These are phyloP conservation scores for Neocucurbitaria cava DNA, from an alignment of 2,329 filamentous ascomycete genomes.

Conservation along the genomic window DNA sequence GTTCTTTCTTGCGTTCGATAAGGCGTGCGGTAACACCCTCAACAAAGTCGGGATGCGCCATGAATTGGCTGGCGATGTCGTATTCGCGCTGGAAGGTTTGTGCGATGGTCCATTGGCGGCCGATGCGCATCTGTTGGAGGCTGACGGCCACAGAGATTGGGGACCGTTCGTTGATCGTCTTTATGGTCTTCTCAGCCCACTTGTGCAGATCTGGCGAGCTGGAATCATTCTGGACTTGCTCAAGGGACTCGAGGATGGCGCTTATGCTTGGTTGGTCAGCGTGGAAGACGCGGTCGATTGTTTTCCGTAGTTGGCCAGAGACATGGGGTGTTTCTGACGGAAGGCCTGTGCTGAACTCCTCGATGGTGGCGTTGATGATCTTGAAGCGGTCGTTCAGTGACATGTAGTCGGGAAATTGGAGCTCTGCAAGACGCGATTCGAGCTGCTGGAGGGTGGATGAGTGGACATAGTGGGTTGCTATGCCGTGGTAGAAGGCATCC, in stretches of 20 bases:
- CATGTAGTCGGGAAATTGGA: conserved; percentile 84
- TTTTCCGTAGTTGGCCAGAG: conserved; percentile 72
- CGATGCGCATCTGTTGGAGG: conserved; percentile 80
- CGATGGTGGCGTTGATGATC: conserved; percentile 84
- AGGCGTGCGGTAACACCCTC: conserved; percentile 88
- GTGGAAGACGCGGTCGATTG: conserved; percentile 75
- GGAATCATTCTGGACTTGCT: conserved; percentile 51
- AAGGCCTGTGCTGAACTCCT: conserved; percentile 88
- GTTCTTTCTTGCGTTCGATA: conserved; percentile 70
- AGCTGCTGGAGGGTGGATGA: conserved; percentile 83
- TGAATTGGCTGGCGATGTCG: conserved; percentile 84
- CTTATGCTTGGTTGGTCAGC: conserved; percentile 65
- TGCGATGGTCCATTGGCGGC: conserved; percentile 77
- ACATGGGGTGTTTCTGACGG: conserved; percentile 65
- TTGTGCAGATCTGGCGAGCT: conserved; percentile 55
- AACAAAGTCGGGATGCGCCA: conserved; percentile 88
- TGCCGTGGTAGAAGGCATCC: conserved; percentile 86
- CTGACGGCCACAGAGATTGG: conserved; percentile 88
- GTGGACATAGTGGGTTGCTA: conserved; percentile 96
- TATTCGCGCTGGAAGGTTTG: conserved; percentile 88
- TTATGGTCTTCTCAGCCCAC: conserved; percentile 82
- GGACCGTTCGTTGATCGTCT: conserved; percentile 77
- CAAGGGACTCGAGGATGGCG: conserved; percentile 74
- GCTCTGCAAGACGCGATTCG: conserved; percentile 84
- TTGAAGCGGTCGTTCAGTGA: conserved; percentile 66